A percentile compares a stretch with the other conserved stretches of the same genome.
Evolutionary conservation across 768 basidiomycete species (phyloP).

Genomic region (Collybiopsis luxurians): DNA sequence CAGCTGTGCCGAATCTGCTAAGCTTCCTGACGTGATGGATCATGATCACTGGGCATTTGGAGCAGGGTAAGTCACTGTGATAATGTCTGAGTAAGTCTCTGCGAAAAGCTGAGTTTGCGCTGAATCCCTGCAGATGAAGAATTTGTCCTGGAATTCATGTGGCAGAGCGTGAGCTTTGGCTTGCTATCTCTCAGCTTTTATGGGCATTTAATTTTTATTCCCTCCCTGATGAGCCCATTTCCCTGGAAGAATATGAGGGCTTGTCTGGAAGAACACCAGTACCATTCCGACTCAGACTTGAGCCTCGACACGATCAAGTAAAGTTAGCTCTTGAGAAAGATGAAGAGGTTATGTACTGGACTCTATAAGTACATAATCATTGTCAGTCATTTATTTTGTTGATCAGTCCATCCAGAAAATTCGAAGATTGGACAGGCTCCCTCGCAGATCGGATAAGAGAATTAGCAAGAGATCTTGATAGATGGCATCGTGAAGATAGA

Average conservation of each 20-base stretch:
- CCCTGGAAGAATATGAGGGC: constrained; percentile 31
- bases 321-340: constrained; percentile 2
- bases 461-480: too few relatives aligned
- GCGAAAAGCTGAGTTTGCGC: too few relatives aligned
- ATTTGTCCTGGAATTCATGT: constrained; percentile 31
- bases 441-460: too few relatives aligned
- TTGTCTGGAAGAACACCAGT: constrained; percentile 28
- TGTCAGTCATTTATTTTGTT: too few relatives aligned
- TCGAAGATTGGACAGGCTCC: too few relatives aligned
- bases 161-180: constrained; percentile 32
- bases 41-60: constrained; percentile 37
- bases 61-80: constrained; percentile 26
- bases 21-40: constrained; percentile 22
- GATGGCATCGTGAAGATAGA: too few relatives aligned
- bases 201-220: constrained; percentile 29
- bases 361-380: background rate
- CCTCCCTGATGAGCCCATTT: constrained; percentile 27
- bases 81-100: background rate
- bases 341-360: constrained; percentile 1
- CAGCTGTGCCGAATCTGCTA: constrained; percentile 27
- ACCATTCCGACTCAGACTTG: constrained; percentile 21
- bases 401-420: too few relatives aligned
- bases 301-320: constrained; percentile 12
- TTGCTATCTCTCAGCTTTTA: constrained; percentile 31
- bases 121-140: constrained; percentile 17